A percentile compares a stretch with the other conserved stretches of the same genome.
Conservation (phyloP, 1,139 yeast genomes). For the Suhomyces guaymorum region DNA sequence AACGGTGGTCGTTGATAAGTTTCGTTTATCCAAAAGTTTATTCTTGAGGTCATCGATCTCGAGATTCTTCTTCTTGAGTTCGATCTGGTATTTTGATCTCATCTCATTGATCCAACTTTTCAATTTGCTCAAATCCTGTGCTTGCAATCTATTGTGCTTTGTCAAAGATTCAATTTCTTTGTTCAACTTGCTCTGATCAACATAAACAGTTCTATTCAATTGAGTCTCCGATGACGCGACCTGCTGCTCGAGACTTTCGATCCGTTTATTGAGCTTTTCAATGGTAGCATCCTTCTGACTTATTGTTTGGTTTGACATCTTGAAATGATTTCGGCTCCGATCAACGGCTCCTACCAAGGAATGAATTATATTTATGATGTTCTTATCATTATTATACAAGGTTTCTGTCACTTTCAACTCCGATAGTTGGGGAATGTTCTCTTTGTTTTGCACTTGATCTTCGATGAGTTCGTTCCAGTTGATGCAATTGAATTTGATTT, state of each 20-base stretch:
- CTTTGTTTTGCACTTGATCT: constrained; percentile 10
- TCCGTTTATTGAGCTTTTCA: constrained; percentile 26
- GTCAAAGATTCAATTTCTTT: constrained; percentile 24
- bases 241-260: constrained; percentile 25
- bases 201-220: constrained; percentile 20
- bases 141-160: constrained; percentile 30
- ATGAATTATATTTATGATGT: constrained; percentile 44
- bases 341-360: constrained; percentile 43
- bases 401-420: constrained; percentile 27
- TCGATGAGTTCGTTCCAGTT: constrained; percentile 33
- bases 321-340: constrained; percentile 37
- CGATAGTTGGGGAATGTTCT: constrained; percentile 4
- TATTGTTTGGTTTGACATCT: constrained; percentile 32
- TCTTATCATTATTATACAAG: constrained; percentile 46
- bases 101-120: constrained; percentile 34
- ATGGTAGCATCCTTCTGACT: constrained; percentile 34
- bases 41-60: constrained; percentile 42
- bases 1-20: constrained; percentile 33
- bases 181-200: constrained; percentile 21
- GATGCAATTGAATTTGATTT: constrained; percentile 36
- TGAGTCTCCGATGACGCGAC: constrained; percentile 17
- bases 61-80: constrained; percentile 38
- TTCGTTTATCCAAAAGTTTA: constrained; percentile 38
- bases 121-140: constrained; percentile 31
- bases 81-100: constrained; percentile 41